phyloP scores from a whole-genome alignment of 2,329 filamentous ascomycete genomes.

The Exophiala phaeomuriformis region DNA sequence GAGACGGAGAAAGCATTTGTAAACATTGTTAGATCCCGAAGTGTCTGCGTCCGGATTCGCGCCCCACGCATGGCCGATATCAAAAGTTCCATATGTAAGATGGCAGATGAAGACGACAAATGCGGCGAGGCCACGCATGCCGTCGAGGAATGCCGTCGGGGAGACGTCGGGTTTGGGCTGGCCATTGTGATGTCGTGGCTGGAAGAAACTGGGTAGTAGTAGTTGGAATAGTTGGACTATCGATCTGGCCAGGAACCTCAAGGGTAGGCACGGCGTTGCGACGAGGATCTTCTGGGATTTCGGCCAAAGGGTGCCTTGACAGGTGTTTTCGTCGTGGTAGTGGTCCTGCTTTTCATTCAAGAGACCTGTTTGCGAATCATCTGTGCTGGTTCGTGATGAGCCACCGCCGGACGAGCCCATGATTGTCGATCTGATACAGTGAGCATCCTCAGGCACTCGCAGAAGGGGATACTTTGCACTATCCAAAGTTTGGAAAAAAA shows the following conservation, averaged over 20 bases:
- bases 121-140: slow-evolving; percentile 38
- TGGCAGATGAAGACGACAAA: slow-evolving; percentile 25
- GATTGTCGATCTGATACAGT: neutral
- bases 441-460: neutral
- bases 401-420: slow-evolving; percentile 12
- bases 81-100: slow-evolving; percentile 23
- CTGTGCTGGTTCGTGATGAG: slow-evolving; percentile 14
- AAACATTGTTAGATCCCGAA: neutral
- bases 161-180: slow-evolving; percentile 5
- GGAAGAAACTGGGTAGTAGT: slow-evolving; percentile 16
- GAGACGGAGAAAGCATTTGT: slow-evolving; percentile 16
- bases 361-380: slow-evolving; percentile 10
- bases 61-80: slow-evolving; percentile 21
- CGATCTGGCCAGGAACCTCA: slow-evolving; percentile 6
- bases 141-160: slow-evolving; percentile 32
- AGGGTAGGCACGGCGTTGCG: slow-evolving; percentile 5
- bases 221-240: slow-evolving; percentile 4
- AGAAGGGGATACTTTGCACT: neutral
- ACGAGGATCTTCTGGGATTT: slow-evolving; percentile 2
- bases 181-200: slow-evolving; percentile 5
- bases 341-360: slow-evolving; percentile 12
- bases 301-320: neutral
- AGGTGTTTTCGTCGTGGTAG: neutral
- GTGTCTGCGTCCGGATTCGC: slow-evolving; percentile 13
- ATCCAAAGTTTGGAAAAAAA: neutral